A percentile compares a stretch with the other conserved stretches of the same genome.
Conservation (phyloP, 164 flowering plant genomes). For the Akebia trifoliata region DNA sequence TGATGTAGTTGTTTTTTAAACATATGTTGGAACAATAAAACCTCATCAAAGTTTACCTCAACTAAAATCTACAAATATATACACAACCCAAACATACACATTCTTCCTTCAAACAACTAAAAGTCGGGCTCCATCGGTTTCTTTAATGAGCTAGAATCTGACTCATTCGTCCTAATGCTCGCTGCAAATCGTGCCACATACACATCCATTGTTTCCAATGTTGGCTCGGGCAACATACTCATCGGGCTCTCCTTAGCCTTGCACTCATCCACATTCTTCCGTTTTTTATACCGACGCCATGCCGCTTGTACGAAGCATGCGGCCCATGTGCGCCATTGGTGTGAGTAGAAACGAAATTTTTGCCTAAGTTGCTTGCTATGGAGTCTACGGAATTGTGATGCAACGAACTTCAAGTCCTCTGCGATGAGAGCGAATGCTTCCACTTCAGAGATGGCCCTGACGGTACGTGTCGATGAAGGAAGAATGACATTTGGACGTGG, state of each 20-base stretch:
- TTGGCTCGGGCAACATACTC: constrained; percentile 1
- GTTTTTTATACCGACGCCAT: constrained; percentile 56
- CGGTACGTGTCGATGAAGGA: constrained; percentile 85
- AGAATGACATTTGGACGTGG: constrained; percentile 56
- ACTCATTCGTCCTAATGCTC: constrained; percentile 28
- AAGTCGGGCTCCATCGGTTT: constrained; percentile 78
- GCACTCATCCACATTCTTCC: constrained; percentile 35
- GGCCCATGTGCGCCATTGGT: constrained; percentile 94
- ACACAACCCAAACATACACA: too few species aligned
- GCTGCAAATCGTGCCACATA: constrained; percentile 35
- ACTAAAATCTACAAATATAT: too few species aligned
- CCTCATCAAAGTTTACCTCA: too few species aligned
- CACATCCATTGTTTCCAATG: constrained; percentile 11
- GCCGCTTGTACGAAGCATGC: constrained; percentile 86
- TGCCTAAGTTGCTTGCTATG: constrained; percentile 81
- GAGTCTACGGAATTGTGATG: constrained; percentile 68
- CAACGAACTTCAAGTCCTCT: constrained; percentile 83
- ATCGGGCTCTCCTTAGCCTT: constrained; percentile 32
- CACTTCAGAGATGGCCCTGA: constrained; percentile 68
- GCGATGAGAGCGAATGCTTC: constrained; percentile 79
- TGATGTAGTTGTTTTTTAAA: too few species aligned
- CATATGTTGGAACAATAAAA: too few species aligned
- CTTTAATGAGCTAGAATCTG: constrained; percentile 32
- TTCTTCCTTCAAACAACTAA: not conserved
- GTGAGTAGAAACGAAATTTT: constrained; percentile 77